Conservation (phyloP, 2,329 filamentous ascomycete genomes). For the Penicillium sp. region DNA sequence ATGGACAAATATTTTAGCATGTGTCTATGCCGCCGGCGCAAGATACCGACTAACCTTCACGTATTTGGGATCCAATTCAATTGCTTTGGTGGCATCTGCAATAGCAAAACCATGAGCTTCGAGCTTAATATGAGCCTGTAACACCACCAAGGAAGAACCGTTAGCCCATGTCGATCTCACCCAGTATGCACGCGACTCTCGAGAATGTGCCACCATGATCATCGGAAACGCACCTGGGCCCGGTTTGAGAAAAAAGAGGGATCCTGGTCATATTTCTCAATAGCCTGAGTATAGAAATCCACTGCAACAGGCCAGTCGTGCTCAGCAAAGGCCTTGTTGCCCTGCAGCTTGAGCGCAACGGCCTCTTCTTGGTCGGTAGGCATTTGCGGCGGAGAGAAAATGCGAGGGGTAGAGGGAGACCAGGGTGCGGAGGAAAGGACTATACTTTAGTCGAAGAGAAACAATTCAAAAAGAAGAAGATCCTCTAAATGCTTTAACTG, state of each 20-base stretch:
- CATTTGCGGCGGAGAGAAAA: constrained; percentile 30
- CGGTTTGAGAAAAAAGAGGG: constrained; percentile 91
- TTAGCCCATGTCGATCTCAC: constrained; percentile 4
- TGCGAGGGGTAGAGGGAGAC: constrained; percentile 21
- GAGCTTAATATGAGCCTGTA: constrained; percentile 85
- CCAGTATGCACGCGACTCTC: constrained; percentile 1
- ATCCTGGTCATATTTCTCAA: constrained; percentile 75
- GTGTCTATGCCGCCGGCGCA: not conserved
- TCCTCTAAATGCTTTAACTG: not conserved
- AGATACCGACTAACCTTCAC: constrained; percentile 63
- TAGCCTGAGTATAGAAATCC: constrained; percentile 81
- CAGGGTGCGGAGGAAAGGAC: constrained; percentile 1
- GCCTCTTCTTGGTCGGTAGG: constrained; percentile 61
- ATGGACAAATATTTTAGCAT: not conserved
- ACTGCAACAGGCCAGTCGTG: constrained; percentile 84
- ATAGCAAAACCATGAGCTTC: constrained; percentile 94
- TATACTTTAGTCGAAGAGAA: constrained; percentile 10
- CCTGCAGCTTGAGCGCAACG: constrained; percentile 81
- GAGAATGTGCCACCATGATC: constrained; percentile 13
- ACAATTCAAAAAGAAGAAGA: constrained; percentile 1
- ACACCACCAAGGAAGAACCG: constrained; percentile 6
- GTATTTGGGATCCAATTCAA: constrained; percentile 82
- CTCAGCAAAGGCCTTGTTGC: constrained; percentile 84
- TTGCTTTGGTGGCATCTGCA: constrained; percentile 81
- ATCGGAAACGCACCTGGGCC: constrained; percentile 67